Evolutionary conservation across 2,329 filamentous ascomycete species (phyloP), one percentile per base, ranked within the genome.

Genomic region (Chaetomiaceae sp.): DNA sequence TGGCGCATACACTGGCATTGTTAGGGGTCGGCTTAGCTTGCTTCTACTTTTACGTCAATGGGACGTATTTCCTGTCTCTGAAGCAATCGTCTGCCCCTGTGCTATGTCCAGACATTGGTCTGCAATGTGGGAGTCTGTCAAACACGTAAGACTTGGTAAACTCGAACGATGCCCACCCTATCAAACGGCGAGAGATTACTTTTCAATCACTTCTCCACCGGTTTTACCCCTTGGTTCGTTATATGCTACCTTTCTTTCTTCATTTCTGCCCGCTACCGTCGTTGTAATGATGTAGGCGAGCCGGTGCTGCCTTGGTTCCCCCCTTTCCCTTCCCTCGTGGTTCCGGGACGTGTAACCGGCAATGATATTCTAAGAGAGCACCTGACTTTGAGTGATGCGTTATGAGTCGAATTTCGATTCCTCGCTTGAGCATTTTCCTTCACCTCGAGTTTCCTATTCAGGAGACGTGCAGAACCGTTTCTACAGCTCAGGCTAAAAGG

Each of bases 401-500:
- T 53, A 47, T 53, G 17, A 40, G 33, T 6, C 8, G 11, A 19
- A 6, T 23, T 12, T 43, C 43, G 45, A 17, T 3, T 14, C 14
- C 17, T 39, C 19, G 22, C 48, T 37, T 38, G 17, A 19, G 23
- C 19, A 43, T 36, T 20, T 37, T 15, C 29, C 36, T 39, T n/a
- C 6, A 17, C 22, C 25, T 33, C 45, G 25, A 39, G 11, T 31
- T 31, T 27, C 12, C 15, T 6, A 27, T 44, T 34, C 9, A 17
- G 37, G 31, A 2, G 8, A 12, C 12, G 29, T 20, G 43, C 44
- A 43, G 22, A 3, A 36, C 5, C n/a, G 19, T 6, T 12, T 27
- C 45, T 40, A 45, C 40, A 45, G 43, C 48, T 55, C 56, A 56
- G 56, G 56, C 56, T 58, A 58, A 58, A 58, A 48, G 47, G 56